phyloP scores from a whole-genome alignment of 2,329 filamentous ascomycete species.

The Scytalidium sp. region DNA sequence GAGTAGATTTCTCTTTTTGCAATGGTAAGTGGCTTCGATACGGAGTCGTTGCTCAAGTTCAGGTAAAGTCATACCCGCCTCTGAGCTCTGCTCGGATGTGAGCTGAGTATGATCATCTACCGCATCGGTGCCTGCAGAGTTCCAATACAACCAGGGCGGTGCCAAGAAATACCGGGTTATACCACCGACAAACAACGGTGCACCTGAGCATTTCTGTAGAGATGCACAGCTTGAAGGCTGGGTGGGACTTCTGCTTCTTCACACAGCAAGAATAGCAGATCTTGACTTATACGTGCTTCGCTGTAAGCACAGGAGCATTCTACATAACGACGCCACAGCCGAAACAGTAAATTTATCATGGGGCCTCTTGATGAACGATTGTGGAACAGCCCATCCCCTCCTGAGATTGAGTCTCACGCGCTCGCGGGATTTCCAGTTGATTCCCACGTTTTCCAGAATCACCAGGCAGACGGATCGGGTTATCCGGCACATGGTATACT shows the following conservation, averaged over 20 bases:
- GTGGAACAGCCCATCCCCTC: too few relatives aligned
- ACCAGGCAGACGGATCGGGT: not conserved
- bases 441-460: not conserved
- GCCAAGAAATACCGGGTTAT: not conserved
- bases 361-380: too few relatives aligned
- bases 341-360: not conserved
- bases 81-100: too few relatives aligned
- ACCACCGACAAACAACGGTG: not conserved
- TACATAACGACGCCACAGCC: not conserved
- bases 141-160: not conserved
- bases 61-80: too few relatives aligned
- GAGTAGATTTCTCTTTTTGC: too few relatives aligned
- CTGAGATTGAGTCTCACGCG: not conserved
- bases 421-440: not conserved
- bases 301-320: not conserved
- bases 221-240: too few relatives aligned
- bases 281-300: not conserved
- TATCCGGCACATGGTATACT: not conserved
- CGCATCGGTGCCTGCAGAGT: not conserved
- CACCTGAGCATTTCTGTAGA: not conserved
- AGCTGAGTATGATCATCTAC: not conserved
- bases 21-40: too few relatives aligned
- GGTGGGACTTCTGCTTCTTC: not conserved
- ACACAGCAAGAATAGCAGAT: not conserved
- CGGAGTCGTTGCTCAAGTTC: too few relatives aligned